Evolutionary conservation across 2,329 filamentous ascomycete genomes (phyloP), one percentile per base, ranked within the genome.

Genomic region (Neospermospora avenae): DNA sequence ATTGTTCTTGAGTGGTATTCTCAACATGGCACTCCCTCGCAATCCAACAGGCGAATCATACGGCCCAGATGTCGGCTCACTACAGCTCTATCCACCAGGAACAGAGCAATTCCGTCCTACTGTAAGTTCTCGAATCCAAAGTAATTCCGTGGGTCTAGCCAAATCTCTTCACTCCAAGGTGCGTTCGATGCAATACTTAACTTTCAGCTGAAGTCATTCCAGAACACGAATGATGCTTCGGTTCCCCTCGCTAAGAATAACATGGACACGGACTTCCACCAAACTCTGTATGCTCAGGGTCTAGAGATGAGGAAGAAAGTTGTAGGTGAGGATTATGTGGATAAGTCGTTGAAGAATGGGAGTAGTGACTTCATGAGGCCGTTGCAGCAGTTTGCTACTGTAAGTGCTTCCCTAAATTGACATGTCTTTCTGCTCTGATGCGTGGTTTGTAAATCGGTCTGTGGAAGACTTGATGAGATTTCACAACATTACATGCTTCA

Each of bases 281-380:
- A 63, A 25, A 41, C 41, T 11, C 51, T 70, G 0, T 71, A 71
- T 42, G 63, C 51, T 0, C 34, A 56, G 10, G 68, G 68, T 3
- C 58, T 64, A 11, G 65, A 67, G 35, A 69, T 71, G 62, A 54
- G 69, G 13, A 69, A 67, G 55, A 63, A 63, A 48, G 68, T 70
- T 8, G 65, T 70, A 2, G 68, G 68, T 3, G 67, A 70, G 28
- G 68, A 70, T 14, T 71, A 71, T 55, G 69, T 71, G 2, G 65
- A 59, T 1, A 42, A 35, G 10, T 46, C 64, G 22, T 25, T 71
- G 5, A 62, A 64, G 49, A 67, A 64, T 6, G 63, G 62, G 7
- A 59, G 58, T n/a, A 60, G 58, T 31, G 65, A 69, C 60, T 71
- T 71, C 55, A 59, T 66, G 62, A 65, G 64, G 46, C 68, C 69